These are phyloP conservation scores for Fraxinus latifolia DNA, from an alignment of 305 asterid species.

Conservation along the genomic window DNA sequence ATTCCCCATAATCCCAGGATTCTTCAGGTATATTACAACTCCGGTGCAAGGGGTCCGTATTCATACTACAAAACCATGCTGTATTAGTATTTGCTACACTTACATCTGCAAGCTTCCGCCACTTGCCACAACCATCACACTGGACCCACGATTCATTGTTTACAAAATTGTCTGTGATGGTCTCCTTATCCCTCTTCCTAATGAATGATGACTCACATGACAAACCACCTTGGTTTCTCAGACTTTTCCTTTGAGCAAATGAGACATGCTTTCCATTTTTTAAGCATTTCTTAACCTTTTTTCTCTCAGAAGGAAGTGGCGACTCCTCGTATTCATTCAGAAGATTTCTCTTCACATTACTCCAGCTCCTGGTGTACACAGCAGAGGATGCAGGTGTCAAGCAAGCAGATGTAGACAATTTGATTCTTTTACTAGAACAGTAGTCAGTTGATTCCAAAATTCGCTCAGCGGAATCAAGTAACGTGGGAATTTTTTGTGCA, in stretches of 20 bases:
- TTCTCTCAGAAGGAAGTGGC: constrained; percentile 26
- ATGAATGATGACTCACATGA: constrained; percentile 31
- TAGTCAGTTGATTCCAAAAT: constrained; percentile 34
- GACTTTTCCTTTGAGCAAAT: constrained; percentile 24
- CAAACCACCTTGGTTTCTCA: constrained; percentile 28
- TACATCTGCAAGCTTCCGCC: constrained; percentile 76
- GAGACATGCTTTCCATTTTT: constrained; percentile 41
- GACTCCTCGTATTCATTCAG: constrained; percentile 49
- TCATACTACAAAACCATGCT: constrained; percentile 98
- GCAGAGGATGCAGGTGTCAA: constrained; percentile 35
- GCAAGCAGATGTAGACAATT: constrained; percentile 32
- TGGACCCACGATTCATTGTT: constrained; percentile 80
- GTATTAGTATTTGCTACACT: constrained; percentile 40
- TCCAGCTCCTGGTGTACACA: constrained; percentile 34
- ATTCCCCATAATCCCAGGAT: constrained; percentile 60
- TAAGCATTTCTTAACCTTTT: constrained; percentile 24
- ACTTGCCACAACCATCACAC: constrained; percentile 95
- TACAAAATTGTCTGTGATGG: constrained; percentile 31
- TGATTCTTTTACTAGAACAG: constrained; percentile 33
- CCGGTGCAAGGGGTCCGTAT: constrained; percentile 59
- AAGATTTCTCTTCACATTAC: constrained; percentile 59
- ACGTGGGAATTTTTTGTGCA: constrained; percentile 30
- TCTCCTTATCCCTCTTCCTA: constrained; percentile 41
- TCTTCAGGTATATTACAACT: constrained; percentile 81
- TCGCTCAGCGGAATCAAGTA: constrained; percentile 33